Percentiles rank a stretch among this genome's conserved stretches.
phyloP scores from a whole-genome alignment of 208 protist genomes.

The Crithidia thermophila region DNA sequence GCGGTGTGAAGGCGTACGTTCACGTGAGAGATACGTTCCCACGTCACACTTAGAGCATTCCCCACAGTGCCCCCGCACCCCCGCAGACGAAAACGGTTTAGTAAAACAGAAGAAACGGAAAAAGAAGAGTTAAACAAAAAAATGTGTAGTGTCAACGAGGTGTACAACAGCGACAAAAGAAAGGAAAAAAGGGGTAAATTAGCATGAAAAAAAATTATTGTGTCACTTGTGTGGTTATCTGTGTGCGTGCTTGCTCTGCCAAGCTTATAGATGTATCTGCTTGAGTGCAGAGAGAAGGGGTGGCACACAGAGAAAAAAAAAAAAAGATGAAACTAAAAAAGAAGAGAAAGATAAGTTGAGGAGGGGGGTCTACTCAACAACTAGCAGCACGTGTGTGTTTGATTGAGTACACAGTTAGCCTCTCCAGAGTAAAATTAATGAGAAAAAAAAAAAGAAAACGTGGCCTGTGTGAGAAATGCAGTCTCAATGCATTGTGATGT shows the following conservation, averaged over 20 bases:
- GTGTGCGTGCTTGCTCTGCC: neutral
- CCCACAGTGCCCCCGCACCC: too few species aligned
- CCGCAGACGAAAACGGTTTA: too few species aligned
- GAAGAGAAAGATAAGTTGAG: neutral
- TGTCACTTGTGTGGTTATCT: too few species aligned
- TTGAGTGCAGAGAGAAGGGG: constrained; percentile 6
- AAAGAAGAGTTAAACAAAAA: neutral
- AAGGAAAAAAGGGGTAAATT: constrained; percentile 9
- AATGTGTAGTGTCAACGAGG: too few species aligned
- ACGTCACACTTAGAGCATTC: constrained; percentile 10
- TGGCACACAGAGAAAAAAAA: neutral
- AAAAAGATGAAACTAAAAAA: constrained; percentile 10
- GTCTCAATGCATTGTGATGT: too few species aligned
- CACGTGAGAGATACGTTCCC: neutral
- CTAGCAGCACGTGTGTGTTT: constrained; percentile 3
- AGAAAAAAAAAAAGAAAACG: neutral
- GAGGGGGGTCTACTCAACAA: constrained; percentile 8
- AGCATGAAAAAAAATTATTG: neutral
- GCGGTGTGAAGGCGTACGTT: too few species aligned
- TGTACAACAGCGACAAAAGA: too few species aligned
- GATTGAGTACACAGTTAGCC: constrained; percentile 2
- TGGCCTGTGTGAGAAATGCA: too few species aligned
- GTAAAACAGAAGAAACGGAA: neutral
- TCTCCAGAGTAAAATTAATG: neutral
- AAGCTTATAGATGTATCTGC: neutral